Evolutionary conservation across 257 asterid species (phyloP).

Genomic region (Cynanchum wilfordii): DNA sequence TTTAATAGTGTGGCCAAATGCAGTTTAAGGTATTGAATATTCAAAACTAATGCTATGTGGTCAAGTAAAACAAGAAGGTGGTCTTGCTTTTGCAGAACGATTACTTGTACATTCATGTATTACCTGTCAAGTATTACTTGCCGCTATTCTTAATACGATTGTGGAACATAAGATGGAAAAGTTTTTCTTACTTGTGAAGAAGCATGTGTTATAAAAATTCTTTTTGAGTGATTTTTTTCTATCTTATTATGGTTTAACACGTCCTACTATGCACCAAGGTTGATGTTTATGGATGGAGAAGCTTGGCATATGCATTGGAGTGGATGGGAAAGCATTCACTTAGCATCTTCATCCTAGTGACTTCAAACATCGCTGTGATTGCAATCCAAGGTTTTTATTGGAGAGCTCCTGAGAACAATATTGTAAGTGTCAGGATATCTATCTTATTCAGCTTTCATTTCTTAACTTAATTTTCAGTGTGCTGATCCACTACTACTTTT

Average conservation of each 20-base stretch:
- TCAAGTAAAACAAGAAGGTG: not conserved
- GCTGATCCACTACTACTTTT: not conserved
- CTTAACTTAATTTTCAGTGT: not conserved
- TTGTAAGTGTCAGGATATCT: slow-evolving; percentile 37
- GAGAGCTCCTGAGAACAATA: slow-evolving; percentile 54
- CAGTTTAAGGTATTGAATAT: not conserved
- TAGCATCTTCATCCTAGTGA: slow-evolving; percentile 51
- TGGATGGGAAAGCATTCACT: slow-evolving; percentile 86
- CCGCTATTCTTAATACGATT: not conserved
- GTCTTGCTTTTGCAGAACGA: not conserved
- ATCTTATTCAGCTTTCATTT: not conserved
- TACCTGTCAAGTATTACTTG: not conserved
- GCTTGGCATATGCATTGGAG: slow-evolving; percentile 39
- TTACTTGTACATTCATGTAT: not conserved
- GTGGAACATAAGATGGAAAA: not conserved
- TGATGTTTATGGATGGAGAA: slow-evolving; percentile 72
- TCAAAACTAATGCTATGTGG: not conserved
- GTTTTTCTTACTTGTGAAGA: not conserved
- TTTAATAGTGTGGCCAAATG: not conserved
- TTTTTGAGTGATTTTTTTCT: not conserved
- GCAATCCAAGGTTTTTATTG: slow-evolving; percentile 68
- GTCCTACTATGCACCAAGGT: slow-evolving; percentile 23
- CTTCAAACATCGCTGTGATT: slow-evolving; percentile 66
- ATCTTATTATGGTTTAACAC: not conserved
- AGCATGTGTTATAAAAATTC: not conserved